Evolutionary conservation across 2,329 filamentous ascomycete species (phyloP), one percentile per base, ranked within the genome.

Genomic region (Davidsoniella australis): DNA sequence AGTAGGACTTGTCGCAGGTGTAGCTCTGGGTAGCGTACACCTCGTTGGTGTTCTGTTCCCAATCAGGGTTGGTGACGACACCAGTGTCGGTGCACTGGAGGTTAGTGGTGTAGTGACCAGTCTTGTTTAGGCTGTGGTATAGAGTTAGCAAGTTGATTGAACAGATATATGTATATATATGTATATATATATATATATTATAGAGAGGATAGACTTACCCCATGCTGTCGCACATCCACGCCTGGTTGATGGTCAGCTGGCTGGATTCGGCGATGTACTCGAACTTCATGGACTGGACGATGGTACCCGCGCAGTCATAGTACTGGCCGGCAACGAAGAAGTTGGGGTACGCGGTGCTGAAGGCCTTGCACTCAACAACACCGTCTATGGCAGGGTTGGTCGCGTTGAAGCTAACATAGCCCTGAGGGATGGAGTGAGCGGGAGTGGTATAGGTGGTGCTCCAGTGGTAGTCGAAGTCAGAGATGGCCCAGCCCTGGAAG

Each of bases 401-500:
- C n/a, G 74, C 61, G 53, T 66, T 68, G 62, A 75, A 75, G 57
- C 61, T 63, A 53, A 69, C 65, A 52, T 64, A 63, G 45, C 70
- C 71, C 59, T 60, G 64, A 2, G 65, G 65, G 58, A 67, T 69
- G 54, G 73, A 69, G 60, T 75, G 71, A 3, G 71, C 62, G 0
- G 71, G 71, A 2, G 68, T 73, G 14, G 63, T 63, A 63, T 72
- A 73, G 57, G 62, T 59, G 58, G 68, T 71, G 9, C 61, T 64
- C n/a, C 66, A 65, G 58, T 69, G 65, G 63, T 63, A 74, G 58
- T 67, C 64, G 52, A 75, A 70, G 58, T 61, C 57, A 42, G 61
- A 55, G 41, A 73, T 55, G 1, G 57, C 59, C 69, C 70, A 74
- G 7, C 53, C 41, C 6, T 29, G 43, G 44, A 59, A 45, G 26